These are phyloP conservation scores for Eucalyptus camaldulensis DNA, from an alignment of 345 rosid genomes.

Conservation along the genomic window DNA sequence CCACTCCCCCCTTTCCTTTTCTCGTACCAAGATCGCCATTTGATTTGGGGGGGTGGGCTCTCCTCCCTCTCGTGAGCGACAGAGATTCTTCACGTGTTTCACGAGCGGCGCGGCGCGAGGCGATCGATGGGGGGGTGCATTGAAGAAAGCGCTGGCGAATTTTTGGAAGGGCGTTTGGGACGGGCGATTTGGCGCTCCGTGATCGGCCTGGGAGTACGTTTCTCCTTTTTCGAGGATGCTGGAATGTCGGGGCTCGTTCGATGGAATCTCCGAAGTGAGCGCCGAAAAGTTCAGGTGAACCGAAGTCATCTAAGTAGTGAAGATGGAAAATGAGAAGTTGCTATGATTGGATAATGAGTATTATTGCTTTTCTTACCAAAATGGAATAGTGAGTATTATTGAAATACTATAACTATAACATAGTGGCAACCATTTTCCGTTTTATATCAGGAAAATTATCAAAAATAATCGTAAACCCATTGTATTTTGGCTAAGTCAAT, in stretches of 20 bases:
- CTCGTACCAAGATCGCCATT: background rate
- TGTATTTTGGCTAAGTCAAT: too few relatives aligned
- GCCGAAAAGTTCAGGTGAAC: background rate
- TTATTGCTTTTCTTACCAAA: too few relatives aligned
- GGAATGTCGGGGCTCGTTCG: background rate
- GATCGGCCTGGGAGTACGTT: background rate
- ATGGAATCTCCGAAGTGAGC: background rate
- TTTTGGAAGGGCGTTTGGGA: background rate
- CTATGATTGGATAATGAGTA: too few relatives aligned
- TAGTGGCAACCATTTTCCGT: background rate
- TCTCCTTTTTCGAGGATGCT: background rate
- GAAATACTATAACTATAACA: background rate
- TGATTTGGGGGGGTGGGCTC: background rate
- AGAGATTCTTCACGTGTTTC: background rate
- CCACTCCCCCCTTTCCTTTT: background rate
- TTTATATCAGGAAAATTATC: too few relatives aligned
- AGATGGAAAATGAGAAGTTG: background rate
- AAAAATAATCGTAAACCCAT: too few relatives aligned
- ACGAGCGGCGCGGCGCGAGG: fast-evolving
- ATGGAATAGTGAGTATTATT: background rate
- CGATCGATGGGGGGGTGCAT: background rate
- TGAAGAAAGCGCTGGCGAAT: background rate
- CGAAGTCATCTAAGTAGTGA: background rate
- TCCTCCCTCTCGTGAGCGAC: background rate
- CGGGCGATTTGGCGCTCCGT: background rate